phyloP scores from a whole-genome alignment of 2,329 filamentous ascomycete genomes.

The Talaromyces sp. region DNA sequence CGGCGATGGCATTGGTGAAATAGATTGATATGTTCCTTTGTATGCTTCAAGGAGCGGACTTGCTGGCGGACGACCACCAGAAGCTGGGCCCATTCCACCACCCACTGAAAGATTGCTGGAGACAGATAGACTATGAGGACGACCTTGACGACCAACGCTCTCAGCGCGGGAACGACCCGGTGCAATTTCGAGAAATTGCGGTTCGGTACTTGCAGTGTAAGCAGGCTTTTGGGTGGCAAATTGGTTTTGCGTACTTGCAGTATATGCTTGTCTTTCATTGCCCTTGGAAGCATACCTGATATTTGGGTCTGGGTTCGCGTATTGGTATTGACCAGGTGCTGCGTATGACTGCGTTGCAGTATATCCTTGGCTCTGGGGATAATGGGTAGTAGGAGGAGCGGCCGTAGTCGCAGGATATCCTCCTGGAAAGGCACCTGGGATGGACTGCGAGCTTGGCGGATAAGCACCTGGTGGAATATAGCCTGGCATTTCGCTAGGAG shows the following conservation, averaged over 20 bases:
- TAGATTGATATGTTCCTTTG: constrained; percentile 87
- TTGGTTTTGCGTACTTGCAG: constrained; percentile 26
- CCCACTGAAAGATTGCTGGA: constrained; percentile 39
- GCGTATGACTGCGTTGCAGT: constrained; percentile 27
- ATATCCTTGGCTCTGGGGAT: constrained; percentile 11
- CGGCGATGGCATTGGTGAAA: constrained; percentile 90
- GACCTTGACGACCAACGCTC: constrained; percentile 13
- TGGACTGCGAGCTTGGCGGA: constrained; percentile 14
- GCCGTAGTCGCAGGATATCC: constrained; percentile 11
- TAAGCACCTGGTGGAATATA: constrained; percentile 40
- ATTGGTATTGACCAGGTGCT: constrained; percentile 34
- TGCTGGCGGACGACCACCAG: constrained; percentile 56
- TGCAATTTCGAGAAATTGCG: constrained; percentile 31
- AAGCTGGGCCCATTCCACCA: constrained; percentile 28
- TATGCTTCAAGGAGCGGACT: constrained; percentile 91
- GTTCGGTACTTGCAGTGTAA: constrained; percentile 26
- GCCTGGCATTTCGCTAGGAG: constrained; percentile 40
- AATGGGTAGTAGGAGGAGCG: neutral
- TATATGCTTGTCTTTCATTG: constrained; percentile 23
- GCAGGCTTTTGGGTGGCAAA: constrained; percentile 26
- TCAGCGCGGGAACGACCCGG: constrained; percentile 25
- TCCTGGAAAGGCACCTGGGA: constrained; percentile 18
- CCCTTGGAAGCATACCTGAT: constrained; percentile 30
- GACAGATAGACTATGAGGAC: constrained; percentile 34
- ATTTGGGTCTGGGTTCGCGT: constrained; percentile 39